Conservation (phyloP, 345 rosid genomes). For the Salix koriyanagi region DNA sequence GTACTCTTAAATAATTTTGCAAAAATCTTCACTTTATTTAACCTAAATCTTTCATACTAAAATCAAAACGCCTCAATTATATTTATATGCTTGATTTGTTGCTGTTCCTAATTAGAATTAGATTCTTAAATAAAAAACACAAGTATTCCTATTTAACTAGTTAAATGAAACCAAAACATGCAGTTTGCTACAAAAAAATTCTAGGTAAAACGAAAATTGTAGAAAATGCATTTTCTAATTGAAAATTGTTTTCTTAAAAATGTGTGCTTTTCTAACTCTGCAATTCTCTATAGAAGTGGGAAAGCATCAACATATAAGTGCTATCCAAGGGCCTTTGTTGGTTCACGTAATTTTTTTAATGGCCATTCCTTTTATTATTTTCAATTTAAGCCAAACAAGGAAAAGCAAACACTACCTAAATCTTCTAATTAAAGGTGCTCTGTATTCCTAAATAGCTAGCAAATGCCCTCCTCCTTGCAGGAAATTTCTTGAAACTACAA, state of each 20-base stretch:
- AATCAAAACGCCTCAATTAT: neutral
- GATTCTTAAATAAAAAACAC: neutral
- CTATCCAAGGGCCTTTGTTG: too few species aligned
- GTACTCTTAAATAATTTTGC: neutral
- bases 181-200: too few species aligned
- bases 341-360: too few species aligned
- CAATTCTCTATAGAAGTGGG: too few species aligned
- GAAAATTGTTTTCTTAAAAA: too few species aligned
- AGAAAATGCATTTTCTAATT: too few species aligned
- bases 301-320: too few species aligned
- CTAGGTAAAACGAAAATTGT: too few species aligned
- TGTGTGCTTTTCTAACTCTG: too few species aligned
- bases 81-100: neutral
- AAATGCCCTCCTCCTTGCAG: neutral
- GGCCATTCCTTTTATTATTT: too few species aligned
- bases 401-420: too few species aligned
- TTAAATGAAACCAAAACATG: neutral
- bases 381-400: too few species aligned
- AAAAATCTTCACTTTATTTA: neutral
- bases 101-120: neutral
- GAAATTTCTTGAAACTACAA: neutral
- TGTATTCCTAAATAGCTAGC: neutral
- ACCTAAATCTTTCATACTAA: neutral
- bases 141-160: neutral
- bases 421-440: neutral